Conservation (phyloP, 2,329 filamentous ascomycete genomes). For the Emydomyces testavorans region DNA sequence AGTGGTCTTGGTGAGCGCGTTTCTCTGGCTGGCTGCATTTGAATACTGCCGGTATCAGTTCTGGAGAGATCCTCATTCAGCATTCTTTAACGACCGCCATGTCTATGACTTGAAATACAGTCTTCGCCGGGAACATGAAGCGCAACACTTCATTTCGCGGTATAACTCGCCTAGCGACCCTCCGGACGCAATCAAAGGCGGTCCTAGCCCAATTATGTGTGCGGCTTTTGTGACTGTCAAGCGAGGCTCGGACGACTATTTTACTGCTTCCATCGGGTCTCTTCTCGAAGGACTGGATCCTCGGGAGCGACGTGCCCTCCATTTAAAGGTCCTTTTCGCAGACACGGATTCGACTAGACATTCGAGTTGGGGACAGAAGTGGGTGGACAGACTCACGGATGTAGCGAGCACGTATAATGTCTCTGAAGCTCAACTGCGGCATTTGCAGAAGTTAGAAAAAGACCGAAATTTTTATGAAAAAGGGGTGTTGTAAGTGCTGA, state of each 20-base stretch:
- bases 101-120: conserved; percentile 23
- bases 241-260: conserved; percentile 20
- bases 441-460: conserved; percentile 21
- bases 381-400: conserved; percentile 19
- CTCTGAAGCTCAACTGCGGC: conserved; percentile 15
- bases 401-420: conserved; percentile 19
- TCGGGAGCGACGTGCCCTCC: conserved; percentile 18
- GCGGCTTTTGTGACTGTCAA: conserved; percentile 20
- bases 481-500: conserved; percentile 22
- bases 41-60: conserved; percentile 18
- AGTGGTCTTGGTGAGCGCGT: conserved; percentile 8
- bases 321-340: conserved; percentile 20
- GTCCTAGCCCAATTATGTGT: conserved; percentile 17
- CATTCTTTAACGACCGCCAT: conserved; percentile 20
- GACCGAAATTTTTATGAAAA: conserved; percentile 24
- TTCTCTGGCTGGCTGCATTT: conserved; percentile 18
- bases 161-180: conserved; percentile 17
- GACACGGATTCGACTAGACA: conserved; percentile 20
- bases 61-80: conserved; percentile 24
- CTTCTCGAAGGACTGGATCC: conserved; percentile 19
- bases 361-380: conserved; percentile 21
- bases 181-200: conserved; percentile 5
- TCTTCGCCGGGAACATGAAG: conserved; percentile 20
- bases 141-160: conserved; percentile 17
- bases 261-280: conserved; percentile 22